Evolutionary conservation across 2,329 filamentous ascomycete species (phyloP).

Genomic region (Colletotrichum tabaci): DNA sequence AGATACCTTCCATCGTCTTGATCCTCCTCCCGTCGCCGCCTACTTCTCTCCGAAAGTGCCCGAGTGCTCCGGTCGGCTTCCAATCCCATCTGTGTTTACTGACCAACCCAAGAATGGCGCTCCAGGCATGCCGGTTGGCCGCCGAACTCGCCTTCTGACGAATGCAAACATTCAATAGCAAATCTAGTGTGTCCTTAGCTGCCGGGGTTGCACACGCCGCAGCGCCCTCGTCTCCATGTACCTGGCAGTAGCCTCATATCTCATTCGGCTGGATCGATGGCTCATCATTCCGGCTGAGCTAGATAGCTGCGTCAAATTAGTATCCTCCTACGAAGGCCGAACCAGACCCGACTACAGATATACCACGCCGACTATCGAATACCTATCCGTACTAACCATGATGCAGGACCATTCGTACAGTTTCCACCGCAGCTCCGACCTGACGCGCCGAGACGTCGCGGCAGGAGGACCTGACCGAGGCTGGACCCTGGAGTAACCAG

Average conservation of each 20-base stretch:
- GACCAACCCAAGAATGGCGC: not conserved
- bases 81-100: not conserved
- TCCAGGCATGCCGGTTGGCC: not conserved
- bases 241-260: not conserved
- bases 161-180: slow-evolving; percentile 30
- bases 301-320: slow-evolving; percentile 9
- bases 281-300: slow-evolving; percentile 28
- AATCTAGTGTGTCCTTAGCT: slow-evolving; percentile 19
- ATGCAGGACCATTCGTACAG: not conserved
- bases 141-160: not conserved
- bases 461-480: slow-evolving; percentile 16
- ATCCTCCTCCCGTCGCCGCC: not conserved
- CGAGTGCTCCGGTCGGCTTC: not conserved
- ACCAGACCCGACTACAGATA: not conserved
- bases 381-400: not conserved
- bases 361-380: slow-evolving; percentile 7
- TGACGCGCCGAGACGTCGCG: slow-evolving; percentile 3
- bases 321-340: not conserved
- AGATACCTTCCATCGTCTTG: not conserved
- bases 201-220: slow-evolving; percentile 25
- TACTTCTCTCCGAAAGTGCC: not conserved
- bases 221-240: slow-evolving; percentile 22
- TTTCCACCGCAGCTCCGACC: slow-evolving; percentile 3
- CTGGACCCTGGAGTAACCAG: slow-evolving; percentile 28
- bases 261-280: slow-evolving; percentile 29